phyloP scores from a whole-genome alignment of 345 rosid genomes.

The Sapria himalayana region DNA sequence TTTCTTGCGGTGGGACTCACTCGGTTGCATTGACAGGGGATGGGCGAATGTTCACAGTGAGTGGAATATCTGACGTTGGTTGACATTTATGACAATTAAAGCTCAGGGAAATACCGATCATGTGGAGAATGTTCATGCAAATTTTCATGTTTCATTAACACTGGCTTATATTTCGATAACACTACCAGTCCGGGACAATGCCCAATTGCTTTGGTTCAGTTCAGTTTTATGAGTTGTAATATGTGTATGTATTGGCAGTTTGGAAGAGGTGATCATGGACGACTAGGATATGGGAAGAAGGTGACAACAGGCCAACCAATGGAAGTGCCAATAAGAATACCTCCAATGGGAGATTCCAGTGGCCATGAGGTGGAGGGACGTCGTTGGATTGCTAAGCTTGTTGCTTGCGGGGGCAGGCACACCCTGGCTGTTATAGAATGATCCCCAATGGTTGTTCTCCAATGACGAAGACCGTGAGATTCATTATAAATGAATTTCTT shows the following conservation, averaged over 20 bases:
- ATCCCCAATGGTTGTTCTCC: too few species aligned
- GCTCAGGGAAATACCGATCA: too few species aligned
- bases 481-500: too few species aligned
- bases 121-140: too few species aligned
- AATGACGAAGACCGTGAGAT: too few species aligned
- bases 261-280: constrained; percentile 95
- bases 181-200: too few species aligned
- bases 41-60: constrained; percentile 81
- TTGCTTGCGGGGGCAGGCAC: constrained; percentile 91
- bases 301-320: constrained; percentile 76
- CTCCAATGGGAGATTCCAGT: constrained; percentile 23
- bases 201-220: too few species aligned
- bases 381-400: constrained; percentile 51
- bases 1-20: constrained; percentile 98
- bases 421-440: constrained; percentile 74
- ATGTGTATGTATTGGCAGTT: constrained; percentile 23
- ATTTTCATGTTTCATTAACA: too few species aligned
- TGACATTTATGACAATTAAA: too few species aligned
- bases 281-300: constrained; percentile 83
- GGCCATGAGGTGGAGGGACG: constrained; percentile 22
- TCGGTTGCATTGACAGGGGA: constrained; percentile 82
- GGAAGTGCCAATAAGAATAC: constrained; percentile 55
- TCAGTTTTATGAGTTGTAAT: too few species aligned
- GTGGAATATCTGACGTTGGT: constrained; percentile 12
- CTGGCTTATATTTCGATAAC: too few species aligned